Evolutionary conservation across 805 yeast genomes (phyloP).

Genomic region (Wickerhamiella azyma): DNA sequence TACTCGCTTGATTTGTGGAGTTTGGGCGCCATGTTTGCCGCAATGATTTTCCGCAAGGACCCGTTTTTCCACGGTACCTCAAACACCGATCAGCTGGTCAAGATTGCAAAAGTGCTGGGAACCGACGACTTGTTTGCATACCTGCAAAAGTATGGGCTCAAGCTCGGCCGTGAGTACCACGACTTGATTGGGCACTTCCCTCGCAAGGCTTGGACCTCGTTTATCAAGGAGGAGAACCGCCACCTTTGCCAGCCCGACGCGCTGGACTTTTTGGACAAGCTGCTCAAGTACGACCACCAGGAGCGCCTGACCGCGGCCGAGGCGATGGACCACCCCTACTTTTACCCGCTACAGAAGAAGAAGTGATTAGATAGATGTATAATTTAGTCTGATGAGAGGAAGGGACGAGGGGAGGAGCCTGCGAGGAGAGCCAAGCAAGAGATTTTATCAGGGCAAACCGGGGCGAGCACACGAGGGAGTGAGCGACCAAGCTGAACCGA

Average conservation of each 20-base stretch:
- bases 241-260: slow-evolving; percentile 58
- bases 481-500: too few relatives aligned
- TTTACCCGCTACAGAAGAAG: slow-evolving; percentile 28
- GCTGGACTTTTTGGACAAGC: slow-evolving; percentile 58
- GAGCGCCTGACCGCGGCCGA: slow-evolving; percentile 78
- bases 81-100: slow-evolving; percentile 82
- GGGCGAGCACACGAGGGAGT: too few relatives aligned
- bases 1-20: slow-evolving; percentile 87
- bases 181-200: slow-evolving; percentile 55
- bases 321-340: slow-evolving; percentile 67
- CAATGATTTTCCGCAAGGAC: slow-evolving; percentile 75
- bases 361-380: not conserved
- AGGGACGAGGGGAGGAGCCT: too few relatives aligned
- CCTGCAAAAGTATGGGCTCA: slow-evolving; percentile 52
- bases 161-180: slow-evolving; percentile 66
- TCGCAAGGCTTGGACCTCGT: slow-evolving; percentile 75
- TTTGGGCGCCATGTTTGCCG: slow-evolving; percentile 81
- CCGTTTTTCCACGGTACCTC: slow-evolving; percentile 89
- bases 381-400: too few relatives aligned
- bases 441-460: too few relatives aligned
- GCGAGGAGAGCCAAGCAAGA: too few relatives aligned
- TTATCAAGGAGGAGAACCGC: slow-evolving; percentile 56
- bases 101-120: slow-evolving; percentile 78
- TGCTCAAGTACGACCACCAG: slow-evolving; percentile 75
- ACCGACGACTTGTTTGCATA: slow-evolving; percentile 60